Evolutionary conservation across 2,329 filamentous ascomycete genomes (phyloP), one percentile per base, ranked within the genome.

Genomic region (Septoria linicola): DNA sequence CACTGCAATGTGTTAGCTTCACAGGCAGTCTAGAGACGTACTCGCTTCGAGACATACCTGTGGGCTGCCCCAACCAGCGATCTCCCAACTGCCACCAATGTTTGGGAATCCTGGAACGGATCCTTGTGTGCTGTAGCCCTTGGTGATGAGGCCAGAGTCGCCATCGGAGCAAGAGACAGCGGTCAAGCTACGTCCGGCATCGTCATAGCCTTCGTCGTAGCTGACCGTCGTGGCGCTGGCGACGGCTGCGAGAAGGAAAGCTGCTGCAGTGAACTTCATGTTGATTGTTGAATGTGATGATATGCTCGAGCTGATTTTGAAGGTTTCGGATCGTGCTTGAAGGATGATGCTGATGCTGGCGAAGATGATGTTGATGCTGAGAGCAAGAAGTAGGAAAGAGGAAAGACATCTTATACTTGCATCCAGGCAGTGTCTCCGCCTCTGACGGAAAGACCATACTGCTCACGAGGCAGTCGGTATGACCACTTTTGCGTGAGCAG

Each of bases 81-180:
- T 66, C 51, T 75, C 76, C 53, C 70, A 69, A 37, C 74, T 72
- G 44, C 76, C 77, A 30, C 77, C 77, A 47, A 80, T 73, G 58
- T 70, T 64, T 23, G 77, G 75, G 68, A 76, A 79, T 19, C 60
- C 63, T 11, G 76, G 72, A 25, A 80, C 62, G 7, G 65, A 59
- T 47, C 70, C 73, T 52, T 77, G 74, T 3, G 71, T 61, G n/a
- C 44, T 46, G 45, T 41, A 87, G 61, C 75, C 75, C 62, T 75
- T 78, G 61, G 78, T 82, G 57, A 80, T 80, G 55, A 89, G 76
- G 51, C 85, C 85, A 70, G 88, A 84, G 55, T 56, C 40, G 48
- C 85, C 85, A 64, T 88, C 81, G 25, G 81, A 85, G 79, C 85
- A 89, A 55, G 83, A 68, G 37, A 89, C 77, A 4, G 64, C 68